Evolutionary conservation across 108 stramenopile genomes (phyloP), one percentile per base, ranked within the genome.

Genomic region (Aurantiochytrium sp.): DNA sequence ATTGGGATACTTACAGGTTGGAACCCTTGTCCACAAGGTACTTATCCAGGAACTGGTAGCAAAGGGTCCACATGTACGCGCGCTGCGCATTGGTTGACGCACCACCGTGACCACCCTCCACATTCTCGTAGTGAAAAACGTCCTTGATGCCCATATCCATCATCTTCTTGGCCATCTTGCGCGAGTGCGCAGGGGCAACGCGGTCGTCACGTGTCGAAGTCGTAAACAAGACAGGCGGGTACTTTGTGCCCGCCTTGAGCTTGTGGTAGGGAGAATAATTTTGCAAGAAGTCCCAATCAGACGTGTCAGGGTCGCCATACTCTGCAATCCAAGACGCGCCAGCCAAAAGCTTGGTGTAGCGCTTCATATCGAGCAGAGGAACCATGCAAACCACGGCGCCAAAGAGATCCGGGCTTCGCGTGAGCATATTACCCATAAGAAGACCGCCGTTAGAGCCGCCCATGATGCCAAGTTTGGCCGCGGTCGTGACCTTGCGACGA

Each of bases 401-500:
- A 91, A 97, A 99, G 51, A 99, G 91, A 73, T 98, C 96, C 23
- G 98, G 99, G 19, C 96, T 88, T 91, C 95, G 95, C 18, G 96
- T 94, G 19, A 97, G 95, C 57, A 87, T 60, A 88, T 95, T 97
- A 4, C 96, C 97, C 88, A 96, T 93, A 14, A 98, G 91, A 45
- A 98, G 90, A 4, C 99, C 99, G 12, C 98, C 98, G 91, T 99
- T 99, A 44, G 96, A 96, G 35, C 99, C 99, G 59, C 99, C 99
- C 53, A 95, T 93, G 87, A 95, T 95, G 6, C 96, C 98, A 25
- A 99, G 91, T 71, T 96, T 97, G 45, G 91, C 90, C 49, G 96
- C 93, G 5, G 93, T 94, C 69, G 98, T 97, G 58, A 98, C 90
- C 10, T 93, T 93, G 6, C 90, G 58, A 43, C 90, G 89, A 58